Evolutionary conservation across 371 early-diverging fungal genomes (phyloP).

Genomic region (Gilbertella persicaria): DNA sequence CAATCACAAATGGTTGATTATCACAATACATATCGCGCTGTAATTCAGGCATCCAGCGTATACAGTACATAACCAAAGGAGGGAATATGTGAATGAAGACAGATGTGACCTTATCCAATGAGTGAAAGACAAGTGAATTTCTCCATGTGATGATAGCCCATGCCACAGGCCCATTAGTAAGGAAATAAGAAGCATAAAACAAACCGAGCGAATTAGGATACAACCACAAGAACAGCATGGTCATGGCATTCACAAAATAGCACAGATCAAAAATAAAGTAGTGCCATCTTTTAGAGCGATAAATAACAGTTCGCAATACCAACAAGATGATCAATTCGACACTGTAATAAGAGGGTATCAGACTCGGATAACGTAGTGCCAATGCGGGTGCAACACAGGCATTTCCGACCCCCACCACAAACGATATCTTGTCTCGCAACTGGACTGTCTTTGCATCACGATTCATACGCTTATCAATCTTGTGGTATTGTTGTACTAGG

Average conservation of each 20-base stretch:
- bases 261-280: constrained; percentile 75
- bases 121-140: constrained; percentile 67
- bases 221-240: constrained; percentile 53
- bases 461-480: constrained; percentile 44
- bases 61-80: constrained; percentile 58
- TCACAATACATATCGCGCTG: constrained; percentile 25
- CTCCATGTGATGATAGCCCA: constrained; percentile 78
- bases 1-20: constrained; percentile 18
- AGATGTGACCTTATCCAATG: constrained; percentile 75
- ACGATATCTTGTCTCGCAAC: constrained; percentile 68
- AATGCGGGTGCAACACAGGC: constrained; percentile 67
- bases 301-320: constrained; percentile 57
- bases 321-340: constrained; percentile 52
- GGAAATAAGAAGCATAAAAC: constrained; percentile 56
- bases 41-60: constrained; percentile 64
- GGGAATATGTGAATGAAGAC: constrained; percentile 75
- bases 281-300: constrained; percentile 65
- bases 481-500: constrained; percentile 30
- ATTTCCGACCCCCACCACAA: constrained; percentile 73
- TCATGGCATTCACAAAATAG: constrained; percentile 67
- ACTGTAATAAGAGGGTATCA: constrained; percentile 63
- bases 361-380: constrained; percentile 54
- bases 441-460: constrained; percentile 56
- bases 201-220: constrained; percentile 51
- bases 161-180: constrained; percentile 69